Conservation (phyloP, 192 early-diverging fungal species). For the Chytriomyces hyalinus region DNA sequence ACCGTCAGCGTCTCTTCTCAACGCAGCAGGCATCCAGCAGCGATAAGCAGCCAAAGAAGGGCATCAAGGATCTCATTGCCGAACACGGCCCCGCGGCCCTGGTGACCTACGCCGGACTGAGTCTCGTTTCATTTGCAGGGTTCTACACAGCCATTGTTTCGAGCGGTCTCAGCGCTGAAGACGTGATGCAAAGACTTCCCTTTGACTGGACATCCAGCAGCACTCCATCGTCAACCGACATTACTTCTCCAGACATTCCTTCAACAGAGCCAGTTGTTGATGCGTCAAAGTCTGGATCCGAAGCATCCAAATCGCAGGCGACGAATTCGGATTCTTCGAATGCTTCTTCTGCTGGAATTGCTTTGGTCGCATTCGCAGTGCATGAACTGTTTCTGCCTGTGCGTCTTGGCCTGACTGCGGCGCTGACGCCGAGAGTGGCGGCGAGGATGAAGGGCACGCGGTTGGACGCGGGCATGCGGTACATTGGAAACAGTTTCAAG, state of each 20-base stretch:
- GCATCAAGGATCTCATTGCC: constrained; percentile 27
- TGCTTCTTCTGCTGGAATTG: not conserved
- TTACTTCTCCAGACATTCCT: not conserved
- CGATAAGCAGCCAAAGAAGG: not conserved
- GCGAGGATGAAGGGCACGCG: constrained; percentile 16
- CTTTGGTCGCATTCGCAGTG: constrained; percentile 33
- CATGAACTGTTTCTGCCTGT: constrained; percentile 47
- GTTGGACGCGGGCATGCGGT: not conserved
- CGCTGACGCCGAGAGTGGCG: constrained; percentile 39
- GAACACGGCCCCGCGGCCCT: constrained; percentile 42
- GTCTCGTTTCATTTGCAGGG: constrained; percentile 29
- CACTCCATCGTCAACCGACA: not conserved
- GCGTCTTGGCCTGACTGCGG: constrained; percentile 40
- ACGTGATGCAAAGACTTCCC: constrained; percentile 12
- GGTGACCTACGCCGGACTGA: constrained; percentile 40
- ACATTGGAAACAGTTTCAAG: not conserved
- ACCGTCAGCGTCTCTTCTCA: no score
- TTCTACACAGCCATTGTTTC: constrained; percentile 35
- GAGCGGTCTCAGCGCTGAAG: not conserved
- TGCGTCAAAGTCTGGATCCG: not conserved
- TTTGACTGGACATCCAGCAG: not conserved
- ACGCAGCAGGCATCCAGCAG: no score
- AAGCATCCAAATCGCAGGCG: not conserved
- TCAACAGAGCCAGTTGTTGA: not conserved
- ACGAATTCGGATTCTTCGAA: not conserved